Percentiles rank a stretch among this genome's conserved stretches.
Evolutionary conservation across 805 yeast species (phyloP).

Genomic region (Sugiyamaella americana): DNA sequence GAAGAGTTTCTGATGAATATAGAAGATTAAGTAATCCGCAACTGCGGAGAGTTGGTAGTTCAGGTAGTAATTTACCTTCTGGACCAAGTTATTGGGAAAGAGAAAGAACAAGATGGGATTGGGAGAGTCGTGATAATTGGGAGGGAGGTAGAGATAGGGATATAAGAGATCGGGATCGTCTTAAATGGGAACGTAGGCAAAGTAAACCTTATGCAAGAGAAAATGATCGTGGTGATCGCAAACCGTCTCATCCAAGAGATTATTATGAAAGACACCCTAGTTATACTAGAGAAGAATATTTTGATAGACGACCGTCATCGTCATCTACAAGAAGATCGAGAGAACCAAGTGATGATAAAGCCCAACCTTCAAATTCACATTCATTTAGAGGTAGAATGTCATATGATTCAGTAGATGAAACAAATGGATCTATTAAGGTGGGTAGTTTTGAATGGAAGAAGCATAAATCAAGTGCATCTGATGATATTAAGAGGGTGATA

Average conservation of each 20-base stretch:
- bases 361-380: not conserved
- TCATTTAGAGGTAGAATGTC: not conserved
- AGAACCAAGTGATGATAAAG: constrained; percentile 4
- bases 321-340: constrained; percentile 2
- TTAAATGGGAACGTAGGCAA: not conserved
- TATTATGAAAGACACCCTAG: constrained; percentile 1
- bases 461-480: too few relatives aligned
- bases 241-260: constrained; percentile 1
- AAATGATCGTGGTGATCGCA: not conserved
- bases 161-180: not conserved
- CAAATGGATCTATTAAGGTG: not conserved
- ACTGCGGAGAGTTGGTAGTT: not conserved
- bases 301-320: constrained; percentile 1
- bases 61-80: not conserved
- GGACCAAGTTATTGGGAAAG: constrained; percentile 7
- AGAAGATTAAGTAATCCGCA: not conserved
- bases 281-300: constrained; percentile 3
- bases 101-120: constrained; percentile 5
- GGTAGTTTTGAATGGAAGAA: too few relatives aligned
- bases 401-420: not conserved
- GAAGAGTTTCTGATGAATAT: not conserved
- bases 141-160: constrained; percentile 8
- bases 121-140: constrained; percentile 3
- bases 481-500: too few relatives aligned
- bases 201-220: not conserved